phyloP scores from a whole-genome alignment of 139 green algal species.

The Pleodorina starrii region DNA sequence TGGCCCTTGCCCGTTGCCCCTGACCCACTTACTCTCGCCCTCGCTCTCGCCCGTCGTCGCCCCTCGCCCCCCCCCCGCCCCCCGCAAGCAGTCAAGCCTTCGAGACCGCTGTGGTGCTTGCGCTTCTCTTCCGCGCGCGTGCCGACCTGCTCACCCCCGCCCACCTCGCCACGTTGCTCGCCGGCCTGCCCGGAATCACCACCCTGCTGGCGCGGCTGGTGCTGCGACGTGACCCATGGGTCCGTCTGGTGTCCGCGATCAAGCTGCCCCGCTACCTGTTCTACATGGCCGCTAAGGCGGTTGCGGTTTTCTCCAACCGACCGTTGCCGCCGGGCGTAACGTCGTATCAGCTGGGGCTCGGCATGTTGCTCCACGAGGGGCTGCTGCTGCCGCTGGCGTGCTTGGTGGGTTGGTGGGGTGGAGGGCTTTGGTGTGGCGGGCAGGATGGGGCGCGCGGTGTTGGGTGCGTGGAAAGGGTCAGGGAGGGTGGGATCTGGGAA shows the following conservation, averaged over 20 bases:
- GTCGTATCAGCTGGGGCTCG: background rate
- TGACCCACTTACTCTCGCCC: too few species aligned
- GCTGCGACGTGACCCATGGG: background rate
- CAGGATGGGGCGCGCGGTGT: background rate
- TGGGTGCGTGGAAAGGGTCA: background rate
- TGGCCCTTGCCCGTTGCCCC: too few species aligned
- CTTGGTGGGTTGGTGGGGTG: background rate
- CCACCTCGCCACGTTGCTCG: background rate
- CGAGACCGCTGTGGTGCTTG: background rate
- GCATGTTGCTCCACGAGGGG: constrained; percentile 11
- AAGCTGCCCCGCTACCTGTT: constrained; percentile 5
- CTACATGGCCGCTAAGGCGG: background rate
- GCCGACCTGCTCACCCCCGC: background rate
- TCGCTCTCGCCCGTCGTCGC: too few species aligned
- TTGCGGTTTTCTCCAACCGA: background rate
- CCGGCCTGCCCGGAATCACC: background rate
- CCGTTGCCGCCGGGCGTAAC: background rate
- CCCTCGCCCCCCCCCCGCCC: background rate
- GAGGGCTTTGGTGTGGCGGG: background rate
- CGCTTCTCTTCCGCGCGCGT: background rate
- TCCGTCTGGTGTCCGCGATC: background rate
- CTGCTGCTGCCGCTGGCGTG: constrained; percentile 6
- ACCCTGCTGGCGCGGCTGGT: background rate
- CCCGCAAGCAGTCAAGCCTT: background rate
- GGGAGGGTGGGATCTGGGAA: too few species aligned